Base-by-base conservation (phyloP, 139 green algal genomes). In the Picochlorum sp. region DNA sequence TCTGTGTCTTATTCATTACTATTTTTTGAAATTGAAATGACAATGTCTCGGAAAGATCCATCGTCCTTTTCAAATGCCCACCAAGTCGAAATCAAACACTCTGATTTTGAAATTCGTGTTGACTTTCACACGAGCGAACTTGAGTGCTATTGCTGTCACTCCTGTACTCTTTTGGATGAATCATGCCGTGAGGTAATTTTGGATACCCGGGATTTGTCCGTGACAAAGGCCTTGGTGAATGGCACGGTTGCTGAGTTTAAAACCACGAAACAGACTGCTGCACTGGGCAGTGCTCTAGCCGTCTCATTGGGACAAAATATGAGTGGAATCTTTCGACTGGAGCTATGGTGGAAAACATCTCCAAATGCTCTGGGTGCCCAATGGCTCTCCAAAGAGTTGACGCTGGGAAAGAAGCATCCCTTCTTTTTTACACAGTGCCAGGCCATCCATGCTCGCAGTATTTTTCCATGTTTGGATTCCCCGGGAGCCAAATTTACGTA, bases 341-440 rank as follows among this genome's bases (percentile, higher is more conserved):
- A 20, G 9, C n/a, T 66, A 16, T 20, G 34, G 18, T 66, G 18
- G 13, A 28, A 30, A 65, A 87, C 82, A 11, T 79, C 81, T 9
- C 82, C 83, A 26, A 63, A 58, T 54, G 73, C 64, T 62, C 70
- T 68, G 14, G 85, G 85, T 6, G 20, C 92, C 34, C 90, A 97
- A 73, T 96, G 76, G 38, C 82, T 97, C 49, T 64, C 74, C 3
- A 85, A 87, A 1, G 63, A 56, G 13, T 85, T 94, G 71, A 97
- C 90, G 0, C 77, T 83, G 6, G 91, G 91, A 31, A 83, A 83
- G 20, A 38, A 75, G 54, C 85, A 92, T 28, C 89, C 90, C 28
- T 97, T 92, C 76, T 80, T 96, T 4, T 97, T 97, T 78, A 90
- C 83, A 4, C 84, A 88, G 70, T 97, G 91, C 83, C 91, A 97